Evolutionary conservation across 495 filamentous ascomycete species (phyloP).

Genomic region (Lophium mytilinum): DNA sequence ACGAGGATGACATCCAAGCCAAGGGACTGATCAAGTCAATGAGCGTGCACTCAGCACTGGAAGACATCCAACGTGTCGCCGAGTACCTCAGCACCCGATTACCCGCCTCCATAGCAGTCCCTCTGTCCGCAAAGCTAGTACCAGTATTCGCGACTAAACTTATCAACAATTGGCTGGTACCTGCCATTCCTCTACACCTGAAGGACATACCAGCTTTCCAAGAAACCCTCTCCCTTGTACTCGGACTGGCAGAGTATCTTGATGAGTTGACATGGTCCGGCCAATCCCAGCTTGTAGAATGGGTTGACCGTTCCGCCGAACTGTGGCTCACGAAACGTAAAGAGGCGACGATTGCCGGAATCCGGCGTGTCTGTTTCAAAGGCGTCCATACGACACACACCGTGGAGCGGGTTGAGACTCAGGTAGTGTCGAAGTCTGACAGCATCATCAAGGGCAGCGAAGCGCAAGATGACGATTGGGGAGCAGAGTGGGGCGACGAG

Average conservation of each 20-base stretch:
- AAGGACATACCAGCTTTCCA: slow-evolving; percentile 62
- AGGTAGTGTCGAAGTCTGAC: slow-evolving; percentile 62
- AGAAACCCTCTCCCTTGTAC: slow-evolving; percentile 49
- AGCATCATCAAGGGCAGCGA: slow-evolving; percentile 49
- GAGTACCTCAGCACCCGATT: slow-evolving; percentile 57
- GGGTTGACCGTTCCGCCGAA: slow-evolving; percentile 68
- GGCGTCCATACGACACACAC: slow-evolving; percentile 54
- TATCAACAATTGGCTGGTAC: slow-evolving; percentile 64
- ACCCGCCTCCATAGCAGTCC: slow-evolving; percentile 52
- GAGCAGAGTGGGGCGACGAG: slow-evolving; percentile 58
- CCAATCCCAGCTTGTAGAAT: slow-evolving; percentile 61
- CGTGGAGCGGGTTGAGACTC: slow-evolving; percentile 80
- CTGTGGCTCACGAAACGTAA: slow-evolving; percentile 82
- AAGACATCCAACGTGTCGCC: slow-evolving; percentile 54
- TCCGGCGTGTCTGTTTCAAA: slow-evolving; percentile 57
- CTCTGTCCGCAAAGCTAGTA: slow-evolving; percentile 59
- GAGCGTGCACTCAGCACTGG: slow-evolving; percentile 37
- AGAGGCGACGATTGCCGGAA: slow-evolving; percentile 63
- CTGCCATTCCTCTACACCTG: slow-evolving; percentile 64
- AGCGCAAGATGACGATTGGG: slow-evolving; percentile 58
- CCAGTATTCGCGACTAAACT: slow-evolving; percentile 56
- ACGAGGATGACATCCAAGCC: slow-evolving; percentile 24
- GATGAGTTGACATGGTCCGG: slow-evolving; percentile 59
- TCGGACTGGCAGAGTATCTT: slow-evolving; percentile 54
- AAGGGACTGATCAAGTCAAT: slow-evolving; percentile 31